A percentile compares a stretch with the other conserved stretches of the same genome.
These are phyloP conservation scores for Iris pallida DNA, from an alignment of 116 monocot species.

Conservation along the genomic window DNA sequence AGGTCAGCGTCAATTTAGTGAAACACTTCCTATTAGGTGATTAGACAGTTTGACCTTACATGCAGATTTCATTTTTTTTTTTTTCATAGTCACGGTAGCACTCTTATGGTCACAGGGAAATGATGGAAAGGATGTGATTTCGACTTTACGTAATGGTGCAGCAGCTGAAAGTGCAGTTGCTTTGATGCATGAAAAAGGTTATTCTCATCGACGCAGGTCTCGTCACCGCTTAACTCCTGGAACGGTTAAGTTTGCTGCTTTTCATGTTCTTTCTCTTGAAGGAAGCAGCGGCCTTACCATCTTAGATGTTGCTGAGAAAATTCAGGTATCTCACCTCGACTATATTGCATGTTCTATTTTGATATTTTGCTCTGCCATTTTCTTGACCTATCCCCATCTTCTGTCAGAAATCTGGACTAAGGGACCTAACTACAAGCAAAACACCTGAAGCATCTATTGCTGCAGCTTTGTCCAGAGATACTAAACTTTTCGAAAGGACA, in stretches of 20 bases:
- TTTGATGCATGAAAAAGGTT: slow-evolving; percentile 74
- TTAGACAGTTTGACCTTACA: no score
- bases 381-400: slow-evolving; percentile 4
- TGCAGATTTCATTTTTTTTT: no score
- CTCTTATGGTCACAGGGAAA: slow-evolving; percentile 41
- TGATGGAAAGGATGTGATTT: slow-evolving; percentile 70
- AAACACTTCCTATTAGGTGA: no score
- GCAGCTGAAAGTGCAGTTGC: slow-evolving; percentile 87
- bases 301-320: slow-evolving; percentile 84
- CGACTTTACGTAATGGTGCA: slow-evolving; percentile 68
- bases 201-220: slow-evolving; percentile 52
- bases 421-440: slow-evolving; percentile 96
- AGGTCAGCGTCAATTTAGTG: no score
- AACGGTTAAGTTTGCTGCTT: slow-evolving; percentile 95
- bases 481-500: slow-evolving; percentile 92
- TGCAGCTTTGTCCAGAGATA: slow-evolving; percentile 88
- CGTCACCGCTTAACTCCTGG: slow-evolving; percentile 86
- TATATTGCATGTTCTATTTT: neutral
- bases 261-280: slow-evolving; percentile 92
- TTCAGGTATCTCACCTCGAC: slow-evolving; percentile 53
- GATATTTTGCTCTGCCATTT: neutral
- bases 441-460: slow-evolving; percentile 99
- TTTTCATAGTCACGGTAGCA: neutral
- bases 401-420: slow-evolving; percentile 84
- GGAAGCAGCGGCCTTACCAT: slow-evolving; percentile 76